Evolutionary conservation across 257 asterid genomes (phyloP).

Genomic region (Sherardia arvensis): DNA sequence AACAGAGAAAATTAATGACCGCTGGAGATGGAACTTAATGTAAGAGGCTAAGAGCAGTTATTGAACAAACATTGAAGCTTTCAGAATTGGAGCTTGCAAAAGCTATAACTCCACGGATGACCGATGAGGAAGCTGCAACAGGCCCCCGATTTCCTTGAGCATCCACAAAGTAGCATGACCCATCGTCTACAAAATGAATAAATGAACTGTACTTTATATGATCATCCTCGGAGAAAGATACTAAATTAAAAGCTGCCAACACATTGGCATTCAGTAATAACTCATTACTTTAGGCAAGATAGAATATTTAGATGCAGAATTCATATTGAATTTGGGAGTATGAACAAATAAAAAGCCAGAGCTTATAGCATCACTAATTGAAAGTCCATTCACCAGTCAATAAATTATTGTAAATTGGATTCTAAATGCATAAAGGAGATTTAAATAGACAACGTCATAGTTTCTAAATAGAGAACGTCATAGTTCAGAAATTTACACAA

Average conservation of each 20-base stretch:
- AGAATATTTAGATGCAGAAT: background rate
- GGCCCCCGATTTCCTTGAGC: slow-evolving; percentile 68
- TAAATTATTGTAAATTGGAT: background rate
- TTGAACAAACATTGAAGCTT: slow-evolving; percentile 48
- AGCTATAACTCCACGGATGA: slow-evolving; percentile 73
- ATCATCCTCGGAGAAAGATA: background rate
- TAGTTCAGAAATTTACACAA: background rate
- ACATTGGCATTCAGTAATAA: background rate
- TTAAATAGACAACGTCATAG: too few relatives aligned
- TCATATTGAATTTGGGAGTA: background rate
- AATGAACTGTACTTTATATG: background rate
- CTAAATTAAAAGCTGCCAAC: background rate
- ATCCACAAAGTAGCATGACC: slow-evolving; percentile 80
- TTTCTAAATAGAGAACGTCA: too few relatives aligned
- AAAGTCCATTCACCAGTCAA: background rate
- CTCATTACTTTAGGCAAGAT: background rate
- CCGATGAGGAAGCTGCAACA: slow-evolving; percentile 74
- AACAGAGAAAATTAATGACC: background rate
- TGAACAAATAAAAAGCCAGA: background rate
- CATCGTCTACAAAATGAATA: slow-evolving; percentile 54
- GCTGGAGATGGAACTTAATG: background rate
- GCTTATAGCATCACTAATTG: background rate
- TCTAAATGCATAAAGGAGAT: too few relatives aligned
- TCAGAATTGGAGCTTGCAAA: slow-evolving; percentile 58
- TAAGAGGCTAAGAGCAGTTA: background rate